phyloP scores from a whole-genome alignment of 371 early-diverging fungal genomes.

The Phascolomyces articulosus region DNA sequence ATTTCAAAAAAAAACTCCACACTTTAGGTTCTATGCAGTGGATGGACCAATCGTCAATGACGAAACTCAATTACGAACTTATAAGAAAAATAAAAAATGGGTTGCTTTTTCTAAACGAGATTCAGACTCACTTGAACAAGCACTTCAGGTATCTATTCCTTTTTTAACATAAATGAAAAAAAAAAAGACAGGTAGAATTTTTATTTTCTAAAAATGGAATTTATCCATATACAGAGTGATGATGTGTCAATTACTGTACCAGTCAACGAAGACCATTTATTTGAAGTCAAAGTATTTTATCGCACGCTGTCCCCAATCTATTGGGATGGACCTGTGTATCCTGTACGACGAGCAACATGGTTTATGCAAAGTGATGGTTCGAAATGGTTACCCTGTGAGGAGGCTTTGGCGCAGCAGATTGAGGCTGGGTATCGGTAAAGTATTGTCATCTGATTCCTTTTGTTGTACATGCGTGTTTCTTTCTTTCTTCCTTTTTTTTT shows the following conservation, averaged over 20 bases:
- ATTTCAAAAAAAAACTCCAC: neutral
- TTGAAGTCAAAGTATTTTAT: conserved; percentile 75
- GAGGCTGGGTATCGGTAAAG: conserved; percentile 81
- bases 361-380: conserved; percentile 68
- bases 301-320: conserved; percentile 77
- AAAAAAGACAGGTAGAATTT: neutral
- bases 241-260: conserved; percentile 45
- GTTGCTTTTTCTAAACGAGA: conserved; percentile 64
- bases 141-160: conserved; percentile 41
- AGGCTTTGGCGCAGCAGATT: conserved; percentile 75
- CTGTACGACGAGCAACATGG: conserved; percentile 84
- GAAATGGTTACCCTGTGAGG: conserved; percentile 80
- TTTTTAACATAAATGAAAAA: neutral
- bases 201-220: neutral
- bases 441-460: too few species aligned
- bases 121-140: conserved; percentile 59
- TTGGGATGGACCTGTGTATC: conserved; percentile 83
- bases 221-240: conserved; percentile 23
- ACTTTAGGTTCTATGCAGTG: conserved; percentile 21
- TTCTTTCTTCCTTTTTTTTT: too few species aligned
- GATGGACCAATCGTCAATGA: conserved; percentile 10
- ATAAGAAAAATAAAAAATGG: conserved; percentile 37
- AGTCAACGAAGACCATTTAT: conserved; percentile 78
- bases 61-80: neutral
- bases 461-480: too few species aligned